These are phyloP conservation scores for Kwoniella dendrophila DNA, from an alignment of 768 basidiomycete genomes.

Conservation along the genomic window DNA sequence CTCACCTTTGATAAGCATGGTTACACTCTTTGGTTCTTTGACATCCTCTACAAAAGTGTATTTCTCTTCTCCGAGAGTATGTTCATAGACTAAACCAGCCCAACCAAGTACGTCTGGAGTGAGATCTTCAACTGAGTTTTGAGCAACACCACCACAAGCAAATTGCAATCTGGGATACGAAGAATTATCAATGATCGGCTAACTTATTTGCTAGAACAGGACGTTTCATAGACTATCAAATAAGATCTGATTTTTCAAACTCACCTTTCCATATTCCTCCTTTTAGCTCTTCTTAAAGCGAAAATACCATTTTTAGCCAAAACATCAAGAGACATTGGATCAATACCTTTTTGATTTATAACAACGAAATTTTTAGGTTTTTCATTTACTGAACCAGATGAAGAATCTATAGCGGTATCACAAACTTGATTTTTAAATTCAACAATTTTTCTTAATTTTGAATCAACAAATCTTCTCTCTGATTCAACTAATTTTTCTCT, in stretches of 20 bases:
- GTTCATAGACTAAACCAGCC: slow-evolving; percentile 98
- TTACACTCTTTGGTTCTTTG: slow-evolving; percentile 90
- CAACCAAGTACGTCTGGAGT: slow-evolving; percentile 88
- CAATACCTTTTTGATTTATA: slow-evolving; percentile 99
- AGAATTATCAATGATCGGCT: neutral
- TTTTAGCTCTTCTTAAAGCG: slow-evolving; percentile 89
- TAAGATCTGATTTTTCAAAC: slow-evolving; percentile 30
- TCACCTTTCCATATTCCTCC: slow-evolving; percentile 98
- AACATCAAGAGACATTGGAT: slow-evolving; percentile 92
- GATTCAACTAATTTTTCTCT: slow-evolving; percentile 98
- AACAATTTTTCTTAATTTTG: slow-evolving; percentile 91
- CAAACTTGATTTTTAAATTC: slow-evolving; percentile 95
- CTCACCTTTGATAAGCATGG: slow-evolving; percentile 86
- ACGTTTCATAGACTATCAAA: neutral
- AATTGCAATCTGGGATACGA: slow-evolving; percentile 74
- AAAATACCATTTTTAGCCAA: slow-evolving; percentile 95
- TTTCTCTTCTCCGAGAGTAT: slow-evolving; percentile 98
- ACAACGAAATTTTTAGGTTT: slow-evolving; percentile 79
- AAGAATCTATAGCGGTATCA: slow-evolving; percentile 72
- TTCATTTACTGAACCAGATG: too few relatives aligned
- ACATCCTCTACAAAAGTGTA: slow-evolving; percentile 98
- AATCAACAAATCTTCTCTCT: slow-evolving; percentile 89
- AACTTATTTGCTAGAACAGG: neutral
- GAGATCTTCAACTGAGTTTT: slow-evolving; percentile 97
- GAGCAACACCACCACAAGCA: slow-evolving; percentile 89